These are phyloP conservation scores for Pseudofabraea citricarpa DNA, from an alignment of 2,329 filamentous ascomycete species.

Conservation along the genomic window DNA sequence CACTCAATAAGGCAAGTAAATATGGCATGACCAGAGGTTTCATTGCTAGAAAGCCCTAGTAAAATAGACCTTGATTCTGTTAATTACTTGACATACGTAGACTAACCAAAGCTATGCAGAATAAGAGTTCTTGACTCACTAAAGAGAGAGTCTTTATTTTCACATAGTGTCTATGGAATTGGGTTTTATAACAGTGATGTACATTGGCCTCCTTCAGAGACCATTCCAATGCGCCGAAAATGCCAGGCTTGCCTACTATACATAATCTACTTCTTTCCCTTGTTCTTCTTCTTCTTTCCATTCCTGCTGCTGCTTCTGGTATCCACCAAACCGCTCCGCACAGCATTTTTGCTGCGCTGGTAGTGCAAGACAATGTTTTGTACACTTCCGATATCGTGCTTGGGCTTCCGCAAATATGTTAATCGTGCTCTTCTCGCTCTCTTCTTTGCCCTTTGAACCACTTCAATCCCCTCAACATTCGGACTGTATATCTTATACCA, in stretches of 20 bases:
- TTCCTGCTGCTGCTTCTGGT: slow-evolving; percentile 14
- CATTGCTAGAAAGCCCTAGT: too few relatives aligned
- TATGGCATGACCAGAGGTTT: too few relatives aligned
- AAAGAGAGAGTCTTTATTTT: too few relatives aligned
- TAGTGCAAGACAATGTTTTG: slow-evolving; percentile 72
- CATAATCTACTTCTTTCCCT: slow-evolving; percentile 12
- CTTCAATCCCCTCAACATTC: slow-evolving; percentile 83
- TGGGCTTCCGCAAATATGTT: slow-evolving; percentile 85
- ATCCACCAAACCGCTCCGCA: slow-evolving; percentile 28
- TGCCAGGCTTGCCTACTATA: slow-evolving; percentile 10
- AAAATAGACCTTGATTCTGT: too few relatives aligned
- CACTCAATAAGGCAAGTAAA: too few relatives aligned
- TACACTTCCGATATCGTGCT: slow-evolving; percentile 83
- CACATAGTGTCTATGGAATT: too few relatives aligned
- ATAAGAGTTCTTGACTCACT: too few relatives aligned
- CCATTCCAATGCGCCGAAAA: slow-evolving; percentile 11
- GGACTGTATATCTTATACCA: slow-evolving; percentile 95
- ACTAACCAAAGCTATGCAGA: too few relatives aligned
- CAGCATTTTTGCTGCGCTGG: slow-evolving; percentile 44
- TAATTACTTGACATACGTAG: too few relatives aligned
- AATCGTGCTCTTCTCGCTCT: slow-evolving; percentile 80
- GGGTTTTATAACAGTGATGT: too few relatives aligned
- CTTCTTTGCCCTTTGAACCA: slow-evolving; percentile 82
- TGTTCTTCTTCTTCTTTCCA: slow-evolving; percentile 23
- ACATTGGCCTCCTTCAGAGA: too few relatives aligned